These are phyloP conservation scores for Fabrea salina DNA, from an alignment of 169 alveolate species.

Conservation along the genomic window DNA sequence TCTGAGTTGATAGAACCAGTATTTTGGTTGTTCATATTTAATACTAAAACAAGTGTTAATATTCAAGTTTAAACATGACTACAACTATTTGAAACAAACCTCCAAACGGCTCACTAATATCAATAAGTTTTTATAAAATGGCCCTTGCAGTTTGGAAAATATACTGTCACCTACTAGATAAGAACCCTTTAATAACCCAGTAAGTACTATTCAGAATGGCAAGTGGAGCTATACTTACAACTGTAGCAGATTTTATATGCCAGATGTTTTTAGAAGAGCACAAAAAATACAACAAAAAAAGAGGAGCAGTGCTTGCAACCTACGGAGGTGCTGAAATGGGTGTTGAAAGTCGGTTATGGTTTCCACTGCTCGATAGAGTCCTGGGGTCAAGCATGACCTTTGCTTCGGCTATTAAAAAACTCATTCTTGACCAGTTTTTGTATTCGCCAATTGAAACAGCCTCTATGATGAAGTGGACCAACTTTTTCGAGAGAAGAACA, in stretches of 20 bases:
- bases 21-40: too few relatives aligned
- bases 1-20: too few relatives aligned
- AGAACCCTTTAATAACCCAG: background rate
- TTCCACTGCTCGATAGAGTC: conserved; percentile 10
- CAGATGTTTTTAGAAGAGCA: background rate
- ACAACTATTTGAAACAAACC: too few relatives aligned
- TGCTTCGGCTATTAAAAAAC: background rate
- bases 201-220: background rate
- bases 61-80: too few relatives aligned
- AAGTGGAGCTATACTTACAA: background rate
- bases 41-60: too few relatives aligned
- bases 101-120: too few relatives aligned
- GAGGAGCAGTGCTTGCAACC: background rate
- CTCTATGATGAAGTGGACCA: background rate
- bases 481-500: background rate
- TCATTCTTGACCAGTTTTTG: background rate
- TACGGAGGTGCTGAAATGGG: background rate
- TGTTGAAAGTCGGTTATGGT: background rate
- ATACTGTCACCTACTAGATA: too few relatives aligned
- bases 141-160: too few relatives aligned
- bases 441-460: background rate
- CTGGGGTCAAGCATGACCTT: background rate
- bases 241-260: background rate
- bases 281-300: background rate
- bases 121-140: too few relatives aligned